These are phyloP conservation scores for Andrographis paniculata DNA, from an alignment of 305 asterid species.

Conservation along the genomic window DNA sequence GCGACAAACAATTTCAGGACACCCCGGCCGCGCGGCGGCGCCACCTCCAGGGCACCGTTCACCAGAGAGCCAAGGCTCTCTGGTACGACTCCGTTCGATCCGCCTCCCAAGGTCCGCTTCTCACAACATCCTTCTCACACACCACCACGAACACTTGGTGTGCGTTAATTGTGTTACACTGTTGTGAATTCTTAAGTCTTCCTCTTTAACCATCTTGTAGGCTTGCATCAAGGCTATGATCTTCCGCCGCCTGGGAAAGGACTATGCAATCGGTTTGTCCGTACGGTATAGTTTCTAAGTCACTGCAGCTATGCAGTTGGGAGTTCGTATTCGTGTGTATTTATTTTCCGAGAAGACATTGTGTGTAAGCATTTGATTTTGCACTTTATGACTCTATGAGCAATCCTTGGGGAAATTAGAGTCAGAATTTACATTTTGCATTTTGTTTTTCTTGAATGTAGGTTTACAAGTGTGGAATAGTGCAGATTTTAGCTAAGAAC, in stretches of 20 bases:
- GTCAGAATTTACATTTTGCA: no score
- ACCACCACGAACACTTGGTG: not conserved
- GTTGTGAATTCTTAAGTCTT: not conserved
- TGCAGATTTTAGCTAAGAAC: no score
- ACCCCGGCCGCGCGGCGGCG: conserved; percentile 75
- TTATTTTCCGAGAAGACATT: no score
- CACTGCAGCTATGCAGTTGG: not conserved
- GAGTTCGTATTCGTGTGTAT: not conserved
- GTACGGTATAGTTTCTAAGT: conserved; percentile 46
- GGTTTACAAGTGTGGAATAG: no score
- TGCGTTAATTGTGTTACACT: not conserved
- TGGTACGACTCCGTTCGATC: conserved; percentile 71
- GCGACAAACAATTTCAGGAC: conserved; percentile 89
- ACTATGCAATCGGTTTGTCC: conserved; percentile 71
- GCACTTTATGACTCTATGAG: no score
- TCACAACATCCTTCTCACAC: not conserved
- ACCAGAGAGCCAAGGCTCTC: conserved; percentile 90
- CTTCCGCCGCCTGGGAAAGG: conserved; percentile 47
- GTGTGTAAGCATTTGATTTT: not conserved
- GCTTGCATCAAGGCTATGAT: conserved; percentile 31
- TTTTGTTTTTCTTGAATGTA: no score
- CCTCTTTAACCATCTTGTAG: conserved; percentile 19
- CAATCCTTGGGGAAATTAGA: no score
- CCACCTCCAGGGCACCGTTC: conserved; percentile 76
- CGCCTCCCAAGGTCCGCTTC: conserved; percentile 30